Percentiles rank a stretch among this genome's conserved stretches.
Evolutionary conservation across 2,329 filamentous ascomycete species (phyloP).

Genomic region (Coleophoma crateriformis): DNA sequence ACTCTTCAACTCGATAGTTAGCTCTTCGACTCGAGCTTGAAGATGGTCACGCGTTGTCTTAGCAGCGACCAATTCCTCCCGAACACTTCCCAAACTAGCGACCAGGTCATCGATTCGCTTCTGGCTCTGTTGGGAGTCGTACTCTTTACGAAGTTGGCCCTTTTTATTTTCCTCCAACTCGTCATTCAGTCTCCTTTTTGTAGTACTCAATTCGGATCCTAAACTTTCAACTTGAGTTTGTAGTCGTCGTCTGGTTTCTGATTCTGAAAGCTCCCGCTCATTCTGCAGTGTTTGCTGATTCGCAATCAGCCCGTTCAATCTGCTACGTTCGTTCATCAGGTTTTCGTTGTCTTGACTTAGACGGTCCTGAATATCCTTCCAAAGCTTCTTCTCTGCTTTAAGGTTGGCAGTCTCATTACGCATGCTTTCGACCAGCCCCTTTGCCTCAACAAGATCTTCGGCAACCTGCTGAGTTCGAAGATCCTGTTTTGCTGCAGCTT

Average conservation of each 20-base stretch:
- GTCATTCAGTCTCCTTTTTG: constrained; percentile 77
- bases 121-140: constrained; percentile 80
- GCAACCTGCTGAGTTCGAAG: constrained; percentile 85
- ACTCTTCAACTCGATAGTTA: constrained; percentile 80
- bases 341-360: constrained; percentile 83
- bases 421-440: constrained; percentile 76
- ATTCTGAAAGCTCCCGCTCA: constrained; percentile 80
- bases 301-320: constrained; percentile 75
- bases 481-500: constrained; percentile 85
- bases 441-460: constrained; percentile 85
- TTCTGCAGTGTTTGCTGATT: constrained; percentile 87
- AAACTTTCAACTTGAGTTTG: constrained; percentile 73
- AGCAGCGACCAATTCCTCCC: constrained; percentile 78
- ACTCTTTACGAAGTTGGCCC: constrained; percentile 77
- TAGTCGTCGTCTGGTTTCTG: constrained; percentile 74
- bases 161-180: constrained; percentile 85
- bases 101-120: constrained; percentile 91
- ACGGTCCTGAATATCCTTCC: constrained; percentile 88
- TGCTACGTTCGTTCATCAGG: constrained; percentile 75
- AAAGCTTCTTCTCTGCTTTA: constrained; percentile 90
- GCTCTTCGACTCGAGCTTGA: constrained; percentile 80
- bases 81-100: constrained; percentile 68
- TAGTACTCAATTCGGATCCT: constrained; percentile 70
- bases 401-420: constrained; percentile 88
- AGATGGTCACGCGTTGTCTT: constrained; percentile 89